These are phyloP conservation scores for Rickenella mellea DNA, from an alignment of 768 basidiomycete genomes.

Conservation along the genomic window DNA sequence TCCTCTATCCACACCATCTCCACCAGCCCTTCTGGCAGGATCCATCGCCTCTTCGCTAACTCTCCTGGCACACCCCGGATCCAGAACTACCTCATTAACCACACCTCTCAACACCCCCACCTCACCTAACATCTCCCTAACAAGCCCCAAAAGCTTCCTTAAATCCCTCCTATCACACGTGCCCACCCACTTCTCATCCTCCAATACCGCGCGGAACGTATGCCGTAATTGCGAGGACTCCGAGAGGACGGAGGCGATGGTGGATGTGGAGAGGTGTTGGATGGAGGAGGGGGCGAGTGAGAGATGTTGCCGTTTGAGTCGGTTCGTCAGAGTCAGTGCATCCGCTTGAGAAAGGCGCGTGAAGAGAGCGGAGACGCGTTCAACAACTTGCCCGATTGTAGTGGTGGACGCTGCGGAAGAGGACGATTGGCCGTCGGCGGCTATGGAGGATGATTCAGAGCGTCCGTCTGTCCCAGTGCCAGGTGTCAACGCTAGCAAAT, in stretches of 20 bases:
- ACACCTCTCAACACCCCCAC: slow-evolving; percentile 72
- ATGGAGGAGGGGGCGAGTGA: slow-evolving; percentile 73
- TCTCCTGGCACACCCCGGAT: slow-evolving; percentile 65
- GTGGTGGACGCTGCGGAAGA: slow-evolving; percentile 23
- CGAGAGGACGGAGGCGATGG: slow-evolving; percentile 60
- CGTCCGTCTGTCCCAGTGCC: slow-evolving; percentile 50
- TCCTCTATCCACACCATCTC: slow-evolving; percentile 26
- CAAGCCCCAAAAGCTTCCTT: slow-evolving; percentile 68
- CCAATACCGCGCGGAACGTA: slow-evolving; percentile 65
- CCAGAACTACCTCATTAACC: slow-evolving; percentile 84
- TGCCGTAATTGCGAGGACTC: slow-evolving; percentile 63
- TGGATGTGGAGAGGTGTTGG: slow-evolving; percentile 75
- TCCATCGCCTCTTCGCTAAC: slow-evolving; percentile 66
- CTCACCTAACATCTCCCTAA: slow-evolving; percentile 79
- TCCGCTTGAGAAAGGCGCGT: slow-evolving; percentile 65
- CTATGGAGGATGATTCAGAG: slow-evolving; percentile 73
- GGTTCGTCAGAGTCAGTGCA: slow-evolving; percentile 77
- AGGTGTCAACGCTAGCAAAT: slow-evolving; percentile 28
- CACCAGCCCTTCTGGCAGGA: slow-evolving; percentile 38
- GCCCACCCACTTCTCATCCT: slow-evolving; percentile 60
- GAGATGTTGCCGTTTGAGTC: slow-evolving; percentile 85
- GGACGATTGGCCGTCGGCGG: slow-evolving; percentile 37
- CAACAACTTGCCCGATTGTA: slow-evolving; percentile 44
- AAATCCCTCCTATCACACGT: slow-evolving; percentile 73
- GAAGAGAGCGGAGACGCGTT: slow-evolving; percentile 57